Evolutionary conservation across 2,329 filamentous ascomycete genomes (phyloP), one percentile per base, ranked within the genome.

Genomic region (Monosporascus sp.): DNA sequence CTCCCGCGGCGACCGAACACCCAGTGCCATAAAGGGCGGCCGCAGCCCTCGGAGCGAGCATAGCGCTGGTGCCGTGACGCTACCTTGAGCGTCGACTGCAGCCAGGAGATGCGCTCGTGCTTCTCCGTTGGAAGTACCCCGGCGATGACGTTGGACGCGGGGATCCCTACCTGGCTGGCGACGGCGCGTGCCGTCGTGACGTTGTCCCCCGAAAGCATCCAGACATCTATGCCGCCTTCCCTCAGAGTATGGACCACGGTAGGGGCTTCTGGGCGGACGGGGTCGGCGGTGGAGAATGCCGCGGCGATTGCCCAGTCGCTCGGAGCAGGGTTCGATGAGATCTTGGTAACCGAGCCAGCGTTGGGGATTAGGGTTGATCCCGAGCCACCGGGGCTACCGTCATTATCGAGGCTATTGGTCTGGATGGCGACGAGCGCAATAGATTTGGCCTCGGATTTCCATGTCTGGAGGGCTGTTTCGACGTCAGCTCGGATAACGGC

Each of bases 181-280:
- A 97, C 89, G 0, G 91, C 90, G 20, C 80, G 77, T 2, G 92
- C 92, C 0, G 92, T 97, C n/a, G 77, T 85, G n/a, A 77, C 74
- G 65, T 96, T 96, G 74, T 97, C 92, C 31, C 92, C 92, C 0
- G 91, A 95, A 38, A 96, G 85, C 90, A 97, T 95, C 84, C 87
- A 96, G 4, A 96, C 88, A 35, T 85, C 81, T 47, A 88, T 85
- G 20, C 87, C 84, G 17, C 81, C 80, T 5, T 78, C 70, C 44
- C 82, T 79, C 0, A 96, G 81, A 1, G 84, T 77, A 7, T 72
- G 69, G 54, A 96, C 80, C 18, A 93, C 84, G 7, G 74, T 65
- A 1, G 73, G 70, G 0, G 91, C 85, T 70, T 95, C 89, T 0
- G 83, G 80, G 2, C 92, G 87, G 58, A 96, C 81, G 1, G 89